phyloP scores from a whole-genome alignment of 108 stramenopile species.

The Fragilaria crotonensis region DNA sequence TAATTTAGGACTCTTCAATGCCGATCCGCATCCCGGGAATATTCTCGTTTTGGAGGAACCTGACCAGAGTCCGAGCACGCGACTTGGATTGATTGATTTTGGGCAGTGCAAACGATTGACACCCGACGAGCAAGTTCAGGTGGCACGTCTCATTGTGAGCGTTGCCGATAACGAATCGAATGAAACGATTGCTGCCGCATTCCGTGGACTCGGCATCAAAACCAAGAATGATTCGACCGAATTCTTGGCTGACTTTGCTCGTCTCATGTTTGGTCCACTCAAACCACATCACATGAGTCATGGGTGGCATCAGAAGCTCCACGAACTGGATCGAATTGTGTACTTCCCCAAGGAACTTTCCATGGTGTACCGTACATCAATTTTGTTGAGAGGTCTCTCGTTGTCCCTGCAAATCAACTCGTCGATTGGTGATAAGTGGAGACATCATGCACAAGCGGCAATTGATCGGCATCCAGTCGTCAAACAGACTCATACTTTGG shows the following conservation, averaged over 20 bases:
- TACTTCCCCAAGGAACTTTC: constrained; percentile 70
- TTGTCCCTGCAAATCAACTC: constrained; percentile 65
- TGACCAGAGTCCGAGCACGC: background rate
- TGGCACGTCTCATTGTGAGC: constrained; percentile 55
- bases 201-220: constrained; percentile 54
- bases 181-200: constrained; percentile 44
- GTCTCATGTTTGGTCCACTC: constrained; percentile 67
- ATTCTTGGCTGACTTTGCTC: constrained; percentile 60
- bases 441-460: constrained; percentile 37
- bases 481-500: too few relatives aligned
- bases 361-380: constrained; percentile 67
- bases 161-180: constrained; percentile 63
- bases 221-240: constrained; percentile 62
- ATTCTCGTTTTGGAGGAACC: constrained; percentile 3
- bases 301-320: constrained; percentile 52
- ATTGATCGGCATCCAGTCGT: constrained; percentile 4
- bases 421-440: constrained; percentile 58
- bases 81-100: constrained; percentile 57
- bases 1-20: constrained; percentile 62
- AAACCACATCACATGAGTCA: constrained; percentile 49
- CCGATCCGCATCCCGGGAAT: constrained; percentile 44
- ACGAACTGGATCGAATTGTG: constrained; percentile 45
- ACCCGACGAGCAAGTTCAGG: constrained; percentile 34
- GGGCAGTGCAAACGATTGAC: constrained; percentile 64
- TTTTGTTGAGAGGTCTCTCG: constrained; percentile 60